A percentile compares a stretch with the other conserved stretches of the same genome.
Evolutionary conservation across 169 alveolate species (phyloP).

Genomic region (Plasmodium cynomolgi): DNA sequence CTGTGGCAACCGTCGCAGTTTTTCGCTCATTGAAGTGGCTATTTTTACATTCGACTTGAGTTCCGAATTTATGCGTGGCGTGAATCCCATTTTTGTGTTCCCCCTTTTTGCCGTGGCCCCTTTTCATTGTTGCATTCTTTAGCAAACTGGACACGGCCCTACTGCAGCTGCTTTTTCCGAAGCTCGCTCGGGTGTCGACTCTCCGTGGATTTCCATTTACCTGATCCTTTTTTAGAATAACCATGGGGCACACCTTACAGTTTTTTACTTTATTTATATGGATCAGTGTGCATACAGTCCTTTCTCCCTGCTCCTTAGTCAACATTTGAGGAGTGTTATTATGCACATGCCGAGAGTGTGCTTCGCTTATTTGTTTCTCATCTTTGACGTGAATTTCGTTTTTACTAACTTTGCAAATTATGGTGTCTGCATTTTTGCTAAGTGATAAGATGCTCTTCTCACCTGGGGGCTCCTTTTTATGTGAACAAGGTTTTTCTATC

Average conservation of each 20-base stretch:
- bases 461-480: background rate
- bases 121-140: constrained; percentile 8
- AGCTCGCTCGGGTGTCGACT: background rate
- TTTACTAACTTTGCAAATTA: constrained; percentile 3
- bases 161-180: background rate
- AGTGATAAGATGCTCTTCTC: background rate
- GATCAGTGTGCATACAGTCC: background rate
- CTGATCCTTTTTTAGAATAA: background rate
- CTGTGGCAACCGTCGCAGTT: background rate
- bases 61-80: background rate
- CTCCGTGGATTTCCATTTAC: background rate
- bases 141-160: background rate
- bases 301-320: background rate
- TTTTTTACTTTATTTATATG: constrained; percentile 14
- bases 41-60: background rate
- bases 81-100: background rate
- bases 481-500: background rate
- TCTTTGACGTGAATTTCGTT: background rate
- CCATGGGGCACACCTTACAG: background rate
- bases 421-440: background rate
- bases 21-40: background rate
- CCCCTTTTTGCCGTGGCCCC: background rate
- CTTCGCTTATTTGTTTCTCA: background rate
- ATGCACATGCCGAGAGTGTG: background rate
- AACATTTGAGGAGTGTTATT: background rate